Evolutionary conservation across 2,329 filamentous ascomycete species (phyloP).

Genomic region (Geosmithia morbida): DNA sequence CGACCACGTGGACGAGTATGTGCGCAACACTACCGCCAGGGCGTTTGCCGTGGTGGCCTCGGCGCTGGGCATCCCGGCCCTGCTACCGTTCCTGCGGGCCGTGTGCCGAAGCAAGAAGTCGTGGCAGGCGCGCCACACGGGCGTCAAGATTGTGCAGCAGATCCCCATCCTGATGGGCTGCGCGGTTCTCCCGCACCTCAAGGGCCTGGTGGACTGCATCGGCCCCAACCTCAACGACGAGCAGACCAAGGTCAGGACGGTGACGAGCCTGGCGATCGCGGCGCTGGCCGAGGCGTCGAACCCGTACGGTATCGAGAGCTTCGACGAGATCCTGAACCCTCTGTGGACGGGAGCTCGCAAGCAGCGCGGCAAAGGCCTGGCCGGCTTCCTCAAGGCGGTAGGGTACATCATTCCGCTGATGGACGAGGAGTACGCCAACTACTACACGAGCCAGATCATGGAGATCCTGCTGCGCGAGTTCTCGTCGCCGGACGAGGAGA

Average conservation of each 20-base stretch:
- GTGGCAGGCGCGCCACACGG: slow-evolving; percentile 94
- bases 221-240: slow-evolving; percentile 93
- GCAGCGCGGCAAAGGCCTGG: slow-evolving; percentile 89
- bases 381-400: slow-evolving; percentile 92
- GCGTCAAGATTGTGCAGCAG: slow-evolving; percentile 98
- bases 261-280: slow-evolving; percentile 88
- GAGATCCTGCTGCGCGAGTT: slow-evolving; percentile 94
- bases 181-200: slow-evolving; percentile 86
- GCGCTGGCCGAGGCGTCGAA: slow-evolving; percentile 92
- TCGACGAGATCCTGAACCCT: slow-evolving; percentile 93
- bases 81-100: slow-evolving; percentile 86
- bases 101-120: slow-evolving; percentile 98
- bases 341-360: slow-evolving; percentile 94
- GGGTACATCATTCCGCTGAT: slow-evolving; percentile 97
- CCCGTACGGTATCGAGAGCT: slow-evolving; percentile 97
- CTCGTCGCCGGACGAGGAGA: slow-evolving; percentile 92
- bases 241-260: slow-evolving; percentile 93
- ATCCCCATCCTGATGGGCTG: slow-evolving; percentile 99
- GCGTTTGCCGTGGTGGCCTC: slow-evolving; percentile 96
- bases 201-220: slow-evolving; percentile 92
- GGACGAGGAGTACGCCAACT: slow-evolving; percentile 99
- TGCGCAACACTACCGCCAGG: slow-evolving; percentile 91
- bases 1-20: slow-evolving; percentile 95
- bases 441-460: slow-evolving; percentile 98
- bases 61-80: slow-evolving; percentile 84